Evolutionary conservation across 768 basidiomycete genomes (phyloP).

Genomic region (Lactarius hengduanensis): DNA sequence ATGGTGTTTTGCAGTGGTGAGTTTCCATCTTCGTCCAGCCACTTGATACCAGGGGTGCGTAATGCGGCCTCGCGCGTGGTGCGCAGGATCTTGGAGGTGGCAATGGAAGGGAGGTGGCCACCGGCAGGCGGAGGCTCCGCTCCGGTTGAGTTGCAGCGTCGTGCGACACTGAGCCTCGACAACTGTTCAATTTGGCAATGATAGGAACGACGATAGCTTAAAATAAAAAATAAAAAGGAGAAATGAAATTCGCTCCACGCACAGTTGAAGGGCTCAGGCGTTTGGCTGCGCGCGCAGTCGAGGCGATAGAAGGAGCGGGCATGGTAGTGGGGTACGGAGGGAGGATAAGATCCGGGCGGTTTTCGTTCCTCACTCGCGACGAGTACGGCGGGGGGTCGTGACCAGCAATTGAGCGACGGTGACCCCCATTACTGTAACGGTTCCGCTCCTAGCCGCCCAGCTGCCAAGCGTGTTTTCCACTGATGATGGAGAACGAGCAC

Average conservation of each 20-base stretch:
- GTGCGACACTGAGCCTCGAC: conserved; percentile 13
- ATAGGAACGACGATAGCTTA: not conserved
- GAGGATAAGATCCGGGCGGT: conserved; percentile 32
- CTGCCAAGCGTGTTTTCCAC: conserved; percentile 15
- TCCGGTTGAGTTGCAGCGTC: conserved; percentile 36
- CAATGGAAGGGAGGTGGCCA: conserved; percentile 71
- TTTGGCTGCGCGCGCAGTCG: conserved; percentile 26
- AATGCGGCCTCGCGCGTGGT: conserved; percentile 67
- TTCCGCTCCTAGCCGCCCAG: conserved; percentile 11
- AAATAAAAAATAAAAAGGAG: conserved; percentile 1
- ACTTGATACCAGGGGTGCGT: conserved; percentile 68
- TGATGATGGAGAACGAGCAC: conserved; percentile 69
- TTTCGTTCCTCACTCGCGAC: conserved; percentile 7
- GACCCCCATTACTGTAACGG: not conserved
- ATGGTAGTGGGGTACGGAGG: conserved; percentile 24
- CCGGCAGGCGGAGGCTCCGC: conserved; percentile 73
- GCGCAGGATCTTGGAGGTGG: conserved; percentile 63
- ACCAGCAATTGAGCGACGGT: conserved; percentile 17
- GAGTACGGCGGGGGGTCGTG: conserved; percentile 26
- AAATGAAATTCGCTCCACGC: conserved; percentile 3
- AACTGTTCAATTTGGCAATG: conserved; percentile 6
- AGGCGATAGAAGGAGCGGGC: conserved; percentile 32
- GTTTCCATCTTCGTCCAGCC: conserved; percentile 59
- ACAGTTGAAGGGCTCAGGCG: conserved; percentile 20
- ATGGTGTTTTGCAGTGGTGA: conserved; percentile 47